phyloP scores from a whole-genome alignment of 768 basidiomycete genomes.

The Russula abietina region DNA sequence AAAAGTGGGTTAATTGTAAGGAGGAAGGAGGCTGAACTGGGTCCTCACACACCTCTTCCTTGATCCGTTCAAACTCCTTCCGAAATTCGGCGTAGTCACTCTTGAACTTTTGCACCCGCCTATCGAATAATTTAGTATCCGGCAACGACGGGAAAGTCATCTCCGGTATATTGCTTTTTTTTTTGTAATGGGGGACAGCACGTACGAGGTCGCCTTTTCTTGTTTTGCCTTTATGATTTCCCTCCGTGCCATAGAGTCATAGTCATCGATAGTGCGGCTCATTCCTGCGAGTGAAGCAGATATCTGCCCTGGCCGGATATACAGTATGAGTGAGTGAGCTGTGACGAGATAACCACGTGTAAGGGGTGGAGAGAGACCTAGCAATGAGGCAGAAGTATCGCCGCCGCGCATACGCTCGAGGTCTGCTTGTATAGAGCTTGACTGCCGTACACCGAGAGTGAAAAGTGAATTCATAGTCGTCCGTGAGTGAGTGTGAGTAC shows the following conservation, averaged over 20 bases:
- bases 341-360: constrained; percentile 5
- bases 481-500: no score
- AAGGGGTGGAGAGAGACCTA: constrained; percentile 53
- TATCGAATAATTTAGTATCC: constrained; percentile 32
- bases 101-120: constrained; percentile 90
- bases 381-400: constrained; percentile 70
- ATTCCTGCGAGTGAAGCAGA: no score
- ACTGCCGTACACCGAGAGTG: constrained; percentile 88
- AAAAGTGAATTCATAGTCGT: constrained; percentile 86
- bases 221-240: constrained; percentile 64
- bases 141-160: background rate
- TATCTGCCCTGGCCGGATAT: no score
- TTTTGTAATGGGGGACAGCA: constrained; percentile 6
- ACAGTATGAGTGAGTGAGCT: constrained; percentile 22
- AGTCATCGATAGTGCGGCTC: no score
- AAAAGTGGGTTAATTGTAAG: background rate
- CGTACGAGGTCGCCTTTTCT: constrained; percentile 90
- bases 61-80: constrained; percentile 73
- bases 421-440: constrained; percentile 81
- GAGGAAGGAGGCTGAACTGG: background rate
- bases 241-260: no score
- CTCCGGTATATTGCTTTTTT: no score
- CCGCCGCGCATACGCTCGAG: constrained; percentile 76
- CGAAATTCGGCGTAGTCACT: constrained; percentile 80
- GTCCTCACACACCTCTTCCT: constrained; percentile 48